Evolutionary conservation across 306 rosid species (phyloP), one percentile per base, ranked within the genome.

Genomic region (Abrus pulchellus): DNA sequence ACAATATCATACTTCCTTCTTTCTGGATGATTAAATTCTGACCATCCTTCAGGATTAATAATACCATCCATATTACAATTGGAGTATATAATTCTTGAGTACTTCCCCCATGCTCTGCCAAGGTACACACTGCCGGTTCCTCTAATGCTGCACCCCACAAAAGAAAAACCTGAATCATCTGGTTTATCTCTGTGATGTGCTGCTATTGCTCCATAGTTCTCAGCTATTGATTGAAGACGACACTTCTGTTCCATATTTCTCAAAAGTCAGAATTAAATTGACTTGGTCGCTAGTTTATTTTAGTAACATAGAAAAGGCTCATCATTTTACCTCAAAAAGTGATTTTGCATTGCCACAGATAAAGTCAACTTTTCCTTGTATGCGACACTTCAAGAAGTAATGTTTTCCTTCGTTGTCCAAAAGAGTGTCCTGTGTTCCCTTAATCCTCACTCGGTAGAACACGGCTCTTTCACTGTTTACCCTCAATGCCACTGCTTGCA

Each of bases 61-160:
- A 93, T 89, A 49, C 87, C 82, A 9, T 85, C 87, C 77, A 95
- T 89, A 3, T 59, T 9, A 61, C 96, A 91, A 49, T 77, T 78
- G 14, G 98, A 84, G 80, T 95, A 95, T 63, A 95, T 69, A 11
- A 83, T 65, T 88, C 98, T 90, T 63, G 99, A 88, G 62, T 91
- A 91, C 44, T 80, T 66, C 1, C 97, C 99, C 99, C 99, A 95
- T 40, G 99, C 99, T 85, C 98, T 86, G 14, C 96, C 99, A 82
- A 95, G 87, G 77, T 50, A 83, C 59, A 91, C 82, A 20, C 60
- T 75, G 2, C 97, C 98, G 1, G 84, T 83, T 79, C 99, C 99
- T 34, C 55, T 74, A 66, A 95, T 88, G 43, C 40, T 69, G 74
- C 99, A 91, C 12, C 84, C 83, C 1, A 93, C 90, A 48, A 95